A percentile compares a stretch with the other conserved stretches of the same genome.
Conservation (phyloP, 1,284 basidiomycete genomes). For the Kalmanozyma brasiliensis region DNA sequence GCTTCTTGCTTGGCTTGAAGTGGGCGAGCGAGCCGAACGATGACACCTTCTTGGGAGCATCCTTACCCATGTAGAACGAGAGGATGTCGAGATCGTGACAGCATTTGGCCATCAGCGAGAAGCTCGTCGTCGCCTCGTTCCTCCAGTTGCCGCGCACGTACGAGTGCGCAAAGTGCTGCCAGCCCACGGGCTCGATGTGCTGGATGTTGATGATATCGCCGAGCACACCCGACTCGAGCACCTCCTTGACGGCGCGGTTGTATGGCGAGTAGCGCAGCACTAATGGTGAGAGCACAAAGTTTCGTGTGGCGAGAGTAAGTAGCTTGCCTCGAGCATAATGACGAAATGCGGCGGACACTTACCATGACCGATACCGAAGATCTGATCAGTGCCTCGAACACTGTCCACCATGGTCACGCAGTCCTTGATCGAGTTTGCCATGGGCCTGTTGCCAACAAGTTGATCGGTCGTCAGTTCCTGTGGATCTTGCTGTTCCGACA, state of each 20-base stretch:
- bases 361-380: constrained; percentile 39
- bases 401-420: constrained; percentile 37
- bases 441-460: constrained; percentile 6
- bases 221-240: constrained; percentile 33
- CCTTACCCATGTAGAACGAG: constrained; percentile 39
- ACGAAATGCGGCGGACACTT: neutral
- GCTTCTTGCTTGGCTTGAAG: constrained; percentile 40
- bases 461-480: constrained; percentile 1
- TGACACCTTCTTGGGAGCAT: constrained; percentile 24
- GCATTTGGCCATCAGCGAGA: constrained; percentile 42
- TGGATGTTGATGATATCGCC: constrained; percentile 47
- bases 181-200: constrained; percentile 40
- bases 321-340: too few relatives aligned
- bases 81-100: constrained; percentile 42
- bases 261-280: constrained; percentile 41
- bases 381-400: constrained; percentile 19
- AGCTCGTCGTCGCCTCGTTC: constrained; percentile 37
- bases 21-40: constrained; percentile 34
- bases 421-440: constrained; percentile 45
- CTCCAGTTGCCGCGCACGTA: constrained; percentile 43
- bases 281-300: too few relatives aligned
- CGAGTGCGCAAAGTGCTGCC: constrained; percentile 45
- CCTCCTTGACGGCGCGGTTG: constrained; percentile 36
- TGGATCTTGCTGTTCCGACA: too few relatives aligned
- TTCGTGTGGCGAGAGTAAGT: too few relatives aligned